Conservation (phyloP, 192 early-diverging fungal genomes). For the Chytriomyces sp. region DNA sequence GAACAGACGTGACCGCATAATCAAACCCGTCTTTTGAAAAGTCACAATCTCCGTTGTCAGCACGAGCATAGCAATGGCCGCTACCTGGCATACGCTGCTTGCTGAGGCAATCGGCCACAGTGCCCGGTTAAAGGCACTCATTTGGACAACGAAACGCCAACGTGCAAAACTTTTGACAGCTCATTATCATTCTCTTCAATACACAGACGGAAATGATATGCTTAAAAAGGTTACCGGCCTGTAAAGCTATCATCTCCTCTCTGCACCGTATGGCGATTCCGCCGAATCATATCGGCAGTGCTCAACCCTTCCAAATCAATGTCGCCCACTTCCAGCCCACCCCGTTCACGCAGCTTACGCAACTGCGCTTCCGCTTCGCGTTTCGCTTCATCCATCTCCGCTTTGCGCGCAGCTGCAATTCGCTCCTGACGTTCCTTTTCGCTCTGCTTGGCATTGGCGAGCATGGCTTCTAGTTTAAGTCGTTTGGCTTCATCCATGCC, state of each 20-base stretch:
- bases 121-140: constrained; percentile 14
- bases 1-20: constrained; percentile 26
- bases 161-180: too few species aligned
- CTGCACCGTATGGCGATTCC: constrained; percentile 48
- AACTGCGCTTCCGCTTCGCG: constrained; percentile 31
- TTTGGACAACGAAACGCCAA: constrained; percentile 18
- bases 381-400: constrained; percentile 35
- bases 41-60: constrained; percentile 36
- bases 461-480: constrained; percentile 41
- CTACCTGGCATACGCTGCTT: too few species aligned
- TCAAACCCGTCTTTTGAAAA: constrained; percentile 3
- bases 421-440: constrained; percentile 32
- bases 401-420: constrained; percentile 24
- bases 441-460: constrained; percentile 36
- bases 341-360: constrained; percentile 22
- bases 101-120: constrained; percentile 9
- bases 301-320: constrained; percentile 29
- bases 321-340: constrained; percentile 20
- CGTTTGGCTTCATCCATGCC: constrained; percentile 29
- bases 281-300: constrained; percentile 43
- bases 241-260: constrained; percentile 24
- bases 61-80: too few species aligned
- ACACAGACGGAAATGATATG: too few species aligned
- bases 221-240: too few species aligned
- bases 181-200: too few species aligned